Percentiles rank a stretch among this genome's conserved stretches.
Conservation (phyloP, 2,329 filamentous ascomycete species). For the Calonectria pseudoreteaudii region DNA sequence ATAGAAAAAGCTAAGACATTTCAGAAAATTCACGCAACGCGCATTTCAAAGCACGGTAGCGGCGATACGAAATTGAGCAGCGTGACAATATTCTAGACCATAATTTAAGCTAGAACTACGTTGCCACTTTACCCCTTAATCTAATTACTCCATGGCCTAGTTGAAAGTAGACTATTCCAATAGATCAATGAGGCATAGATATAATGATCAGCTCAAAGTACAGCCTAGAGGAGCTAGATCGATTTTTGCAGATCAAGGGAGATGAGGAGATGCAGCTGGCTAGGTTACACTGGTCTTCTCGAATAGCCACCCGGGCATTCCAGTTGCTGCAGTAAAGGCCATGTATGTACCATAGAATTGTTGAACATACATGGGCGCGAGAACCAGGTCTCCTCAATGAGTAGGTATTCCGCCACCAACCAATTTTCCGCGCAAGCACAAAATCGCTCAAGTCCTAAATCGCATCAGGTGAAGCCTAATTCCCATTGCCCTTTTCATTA, state of each 20-base stretch:
- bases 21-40: background rate
- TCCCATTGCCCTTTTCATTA: background rate
- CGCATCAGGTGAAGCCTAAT: too few relatives aligned
- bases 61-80: background rate
- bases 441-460: background rate
- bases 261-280: background rate
- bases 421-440: background rate
- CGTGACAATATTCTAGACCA: background rate
- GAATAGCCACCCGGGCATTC: background rate
- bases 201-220: background rate
- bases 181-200: too few relatives aligned
- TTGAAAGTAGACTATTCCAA: too few relatives aligned
- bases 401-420: background rate
- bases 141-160: too few relatives aligned
- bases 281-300: background rate
- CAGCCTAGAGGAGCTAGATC: background rate
- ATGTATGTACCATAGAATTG: background rate
- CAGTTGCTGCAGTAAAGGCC: background rate
- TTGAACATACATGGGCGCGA: background rate
- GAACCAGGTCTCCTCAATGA: background rate
- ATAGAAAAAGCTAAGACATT: background rate
- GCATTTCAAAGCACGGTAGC: background rate
- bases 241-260: background rate
- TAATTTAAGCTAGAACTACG: background rate
- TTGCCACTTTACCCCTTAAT: background rate